Evolutionary conservation across 495 filamentous ascomycete species (phyloP).

Genomic region (Xylaria intraflava): DNA sequence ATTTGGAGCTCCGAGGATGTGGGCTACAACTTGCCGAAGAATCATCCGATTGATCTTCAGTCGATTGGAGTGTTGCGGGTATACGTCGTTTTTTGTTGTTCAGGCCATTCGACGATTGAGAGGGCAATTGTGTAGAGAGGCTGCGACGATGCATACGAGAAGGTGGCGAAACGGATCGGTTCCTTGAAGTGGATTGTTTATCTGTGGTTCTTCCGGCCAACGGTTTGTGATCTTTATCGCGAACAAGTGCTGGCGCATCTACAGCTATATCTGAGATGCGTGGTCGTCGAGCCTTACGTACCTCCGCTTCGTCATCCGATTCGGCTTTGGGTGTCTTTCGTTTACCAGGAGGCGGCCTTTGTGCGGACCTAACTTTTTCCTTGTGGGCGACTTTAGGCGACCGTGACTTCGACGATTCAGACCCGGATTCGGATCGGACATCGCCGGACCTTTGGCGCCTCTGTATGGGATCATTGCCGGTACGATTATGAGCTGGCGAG

Average conservation of each 20-base stretch:
- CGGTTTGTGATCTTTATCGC: constrained; percentile 25
- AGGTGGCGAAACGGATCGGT: constrained; percentile 60
- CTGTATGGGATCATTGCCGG: constrained; percentile 24
- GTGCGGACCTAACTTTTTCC: constrained; percentile 33
- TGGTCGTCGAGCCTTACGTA: constrained; percentile 41
- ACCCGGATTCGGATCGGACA: constrained; percentile 39
- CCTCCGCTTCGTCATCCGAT: constrained; percentile 44
- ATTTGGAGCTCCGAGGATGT: constrained; percentile 57
- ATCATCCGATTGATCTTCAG: constrained; percentile 66
- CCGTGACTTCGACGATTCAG: constrained; percentile 33
- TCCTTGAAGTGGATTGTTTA: constrained; percentile 33
- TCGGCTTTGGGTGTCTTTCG: constrained; percentile 41
- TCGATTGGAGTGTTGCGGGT: constrained; percentile 50
- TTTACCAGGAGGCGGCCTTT: constrained; percentile 36
- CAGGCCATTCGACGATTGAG: constrained; percentile 44
- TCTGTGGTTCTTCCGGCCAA: constrained; percentile 32
- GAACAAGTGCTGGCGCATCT: constrained; percentile 28
- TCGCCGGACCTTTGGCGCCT: constrained; percentile 36
- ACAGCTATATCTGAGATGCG: constrained; percentile 39
- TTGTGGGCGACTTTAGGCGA: constrained; percentile 21
- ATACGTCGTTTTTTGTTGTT: constrained; percentile 50
- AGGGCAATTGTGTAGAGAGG: constrained; percentile 54
- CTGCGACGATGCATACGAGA: constrained; percentile 55
- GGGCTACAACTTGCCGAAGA: constrained; percentile 68
- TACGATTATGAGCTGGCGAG: constrained; percentile 25